phyloP scores from a whole-genome alignment of 306 rosid species.

The Quercus berberidifolia region DNA sequence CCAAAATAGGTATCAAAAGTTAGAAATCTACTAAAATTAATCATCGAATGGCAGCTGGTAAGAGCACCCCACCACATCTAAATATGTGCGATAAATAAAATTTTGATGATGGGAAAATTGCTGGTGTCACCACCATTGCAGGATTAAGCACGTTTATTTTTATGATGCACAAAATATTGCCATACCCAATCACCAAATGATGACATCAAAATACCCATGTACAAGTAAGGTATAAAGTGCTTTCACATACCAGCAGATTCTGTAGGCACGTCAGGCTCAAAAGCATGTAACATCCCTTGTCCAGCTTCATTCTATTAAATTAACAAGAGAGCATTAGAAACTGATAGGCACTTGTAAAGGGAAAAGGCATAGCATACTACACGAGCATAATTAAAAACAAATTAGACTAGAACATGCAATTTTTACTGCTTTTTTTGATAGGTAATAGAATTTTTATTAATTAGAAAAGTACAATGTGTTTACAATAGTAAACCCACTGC shows the following conservation, averaged over 20 bases:
- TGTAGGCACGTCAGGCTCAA: conserved; percentile 46
- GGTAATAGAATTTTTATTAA: too few relatives aligned
- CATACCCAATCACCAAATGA: background rate
- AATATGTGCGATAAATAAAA: too few relatives aligned
- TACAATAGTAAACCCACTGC: too few relatives aligned
- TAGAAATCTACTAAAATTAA: background rate
- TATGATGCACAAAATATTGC: background rate
- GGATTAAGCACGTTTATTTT: background rate
- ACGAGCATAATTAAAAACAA: background rate
- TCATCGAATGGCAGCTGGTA: background rate
- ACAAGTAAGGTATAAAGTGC: conserved; percentile 2
- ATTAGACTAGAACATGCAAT: conserved; percentile 3
- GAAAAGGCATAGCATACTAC: conserved; percentile 2
- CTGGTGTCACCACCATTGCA: background rate
- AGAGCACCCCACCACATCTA: background rate
- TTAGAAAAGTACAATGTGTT: too few relatives aligned
- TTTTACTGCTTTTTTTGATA: too few relatives aligned
- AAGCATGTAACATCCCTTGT: conserved; percentile 51
- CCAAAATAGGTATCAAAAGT: background rate
- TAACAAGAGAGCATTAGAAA: conserved; percentile 29
- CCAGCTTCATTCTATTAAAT: conserved; percentile 49
- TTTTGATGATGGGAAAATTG: background rate
- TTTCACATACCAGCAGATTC: conserved; percentile 56
- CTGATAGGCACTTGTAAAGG: background rate
- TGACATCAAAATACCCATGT: background rate